Conservation (phyloP, 352 stramenopile species). For the Aphanomyces cochlioides region DNA sequence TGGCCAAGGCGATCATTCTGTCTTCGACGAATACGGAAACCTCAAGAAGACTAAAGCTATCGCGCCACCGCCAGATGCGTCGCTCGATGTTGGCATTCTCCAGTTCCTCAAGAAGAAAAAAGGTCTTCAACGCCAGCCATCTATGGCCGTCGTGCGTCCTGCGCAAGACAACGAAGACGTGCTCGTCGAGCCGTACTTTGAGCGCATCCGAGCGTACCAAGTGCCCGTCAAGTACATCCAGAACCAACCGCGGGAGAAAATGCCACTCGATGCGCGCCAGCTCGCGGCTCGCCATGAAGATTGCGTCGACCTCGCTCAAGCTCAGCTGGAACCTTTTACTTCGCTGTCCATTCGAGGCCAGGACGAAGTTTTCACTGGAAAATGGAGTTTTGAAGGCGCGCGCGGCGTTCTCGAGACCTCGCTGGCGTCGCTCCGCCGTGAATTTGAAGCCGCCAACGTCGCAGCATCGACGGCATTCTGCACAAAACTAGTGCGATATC, state of each 20-base stretch:
- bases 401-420: neutral
- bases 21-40: constrained; percentile 28
- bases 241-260: constrained; percentile 14
- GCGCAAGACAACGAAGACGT: neutral
- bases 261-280: neutral
- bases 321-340: constrained; percentile 9
- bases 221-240: constrained; percentile 26
- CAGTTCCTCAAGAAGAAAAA: constrained; percentile 15
- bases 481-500: constrained; percentile 7
- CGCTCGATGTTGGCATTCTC: constrained; percentile 24
- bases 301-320: neutral
- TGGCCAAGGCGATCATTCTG: constrained; percentile 10
- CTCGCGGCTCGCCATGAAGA: neutral
- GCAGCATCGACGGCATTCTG: constrained; percentile 12
- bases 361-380: constrained; percentile 10
- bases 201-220: constrained; percentile 16
- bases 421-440: neutral
- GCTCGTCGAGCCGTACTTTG: constrained; percentile 11
- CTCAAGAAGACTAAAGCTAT: constrained; percentile 14
- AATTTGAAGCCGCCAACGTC: constrained; percentile 7
- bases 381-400: neutral
- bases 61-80: neutral
- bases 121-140: constrained; percentile 4
- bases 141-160: neutral
- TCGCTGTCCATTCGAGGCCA: neutral